Conservation (phyloP, 2,329 filamentous ascomycete species). For the Teratosphaeria pseudoeucalypti region DNA sequence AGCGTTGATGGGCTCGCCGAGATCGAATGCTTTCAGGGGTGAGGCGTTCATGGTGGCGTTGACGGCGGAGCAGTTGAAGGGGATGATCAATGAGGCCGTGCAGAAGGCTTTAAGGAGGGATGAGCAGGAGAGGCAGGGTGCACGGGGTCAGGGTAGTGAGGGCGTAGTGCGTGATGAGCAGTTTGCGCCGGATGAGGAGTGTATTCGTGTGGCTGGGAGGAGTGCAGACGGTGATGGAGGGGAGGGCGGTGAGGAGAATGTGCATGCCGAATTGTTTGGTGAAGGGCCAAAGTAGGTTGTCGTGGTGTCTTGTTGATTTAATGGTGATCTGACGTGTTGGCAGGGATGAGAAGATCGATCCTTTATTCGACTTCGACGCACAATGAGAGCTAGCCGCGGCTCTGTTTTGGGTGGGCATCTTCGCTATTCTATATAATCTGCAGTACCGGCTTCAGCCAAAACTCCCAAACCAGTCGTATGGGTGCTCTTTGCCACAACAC, state of each 20-base stretch:
- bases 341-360: background rate
- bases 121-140: background rate
- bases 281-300: background rate
- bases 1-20: background rate
- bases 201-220: background rate
- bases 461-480: background rate
- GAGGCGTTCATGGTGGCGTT: conserved; percentile 4
- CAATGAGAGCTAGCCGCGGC: background rate
- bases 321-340: background rate
- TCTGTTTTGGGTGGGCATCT: background rate
- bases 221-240: background rate
- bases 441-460: background rate
- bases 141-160: background rate
- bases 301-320: background rate
- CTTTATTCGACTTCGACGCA: background rate
- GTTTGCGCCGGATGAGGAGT: background rate
- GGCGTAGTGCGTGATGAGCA: background rate
- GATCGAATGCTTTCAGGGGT: background rate
- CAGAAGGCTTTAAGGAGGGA: conserved; percentile 4
- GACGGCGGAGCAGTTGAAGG: conserved; percentile 6
- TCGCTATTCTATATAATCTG: background rate
- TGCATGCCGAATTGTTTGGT: background rate
- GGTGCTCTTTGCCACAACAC: background rate
- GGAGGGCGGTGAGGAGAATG: background rate
- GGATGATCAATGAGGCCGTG: conserved; percentile 7